phyloP scores from a whole-genome alignment of 179 eudicot species.

The Carnegiea gigantea region DNA sequence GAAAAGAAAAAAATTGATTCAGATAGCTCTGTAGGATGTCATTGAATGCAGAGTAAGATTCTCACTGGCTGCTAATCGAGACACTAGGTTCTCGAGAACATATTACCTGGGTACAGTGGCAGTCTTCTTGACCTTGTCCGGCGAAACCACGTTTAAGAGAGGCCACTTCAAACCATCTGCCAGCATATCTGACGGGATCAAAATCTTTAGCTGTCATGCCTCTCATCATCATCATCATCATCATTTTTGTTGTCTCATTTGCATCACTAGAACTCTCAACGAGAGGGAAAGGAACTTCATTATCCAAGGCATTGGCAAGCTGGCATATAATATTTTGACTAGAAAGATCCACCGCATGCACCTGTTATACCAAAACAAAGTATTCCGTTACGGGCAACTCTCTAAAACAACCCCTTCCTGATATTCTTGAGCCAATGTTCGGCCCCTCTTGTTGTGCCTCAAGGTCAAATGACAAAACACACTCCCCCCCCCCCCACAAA shows the following conservation, averaged over 20 bases:
- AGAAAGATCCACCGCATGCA: slow-evolving; percentile 47
- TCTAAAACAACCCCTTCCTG: neutral
- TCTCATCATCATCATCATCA: slow-evolving; percentile 72
- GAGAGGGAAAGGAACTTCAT: slow-evolving; percentile 48
- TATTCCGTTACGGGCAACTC: neutral
- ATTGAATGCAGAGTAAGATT: slow-evolving; percentile 1
- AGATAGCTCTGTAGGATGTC: neutral
- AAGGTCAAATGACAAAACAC: neutral
- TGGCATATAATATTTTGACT: slow-evolving; percentile 36
- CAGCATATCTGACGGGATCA: slow-evolving; percentile 84
- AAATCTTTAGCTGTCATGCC: slow-evolving; percentile 81
- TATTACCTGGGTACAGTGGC: slow-evolving; percentile 95
- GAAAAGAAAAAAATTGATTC: slow-evolving; percentile 1
- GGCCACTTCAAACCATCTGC: slow-evolving; percentile 98
- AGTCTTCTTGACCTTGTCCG: slow-evolving; percentile 94
- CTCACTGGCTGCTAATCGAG: neutral
- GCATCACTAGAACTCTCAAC: slow-evolving; percentile 43
- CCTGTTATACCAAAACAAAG: slow-evolving; percentile 37
- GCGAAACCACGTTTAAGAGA: slow-evolving; percentile 95
- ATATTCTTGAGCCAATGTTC: neutral
- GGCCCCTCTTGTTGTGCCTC: no score
- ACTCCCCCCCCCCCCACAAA: no score
- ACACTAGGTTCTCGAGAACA: neutral
- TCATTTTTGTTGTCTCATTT: slow-evolving; percentile 32
- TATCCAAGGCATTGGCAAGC: slow-evolving; percentile 52